Conservation (phyloP, 2,329 filamentous ascomycete genomes). For the Talaromyces atroroseus region DNA sequence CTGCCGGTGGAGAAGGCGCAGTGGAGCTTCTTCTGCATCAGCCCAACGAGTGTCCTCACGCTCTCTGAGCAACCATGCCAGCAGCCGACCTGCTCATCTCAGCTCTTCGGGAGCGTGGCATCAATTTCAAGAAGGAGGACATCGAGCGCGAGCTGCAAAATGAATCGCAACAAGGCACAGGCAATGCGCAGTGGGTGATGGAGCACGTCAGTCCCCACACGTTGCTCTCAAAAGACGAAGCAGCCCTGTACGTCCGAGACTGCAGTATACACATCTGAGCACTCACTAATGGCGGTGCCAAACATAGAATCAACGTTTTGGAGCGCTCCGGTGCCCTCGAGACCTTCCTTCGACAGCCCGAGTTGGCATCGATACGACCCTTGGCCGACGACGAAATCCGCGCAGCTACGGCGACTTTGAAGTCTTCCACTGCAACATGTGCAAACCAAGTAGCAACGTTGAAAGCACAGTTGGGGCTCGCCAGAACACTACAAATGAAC, state of each 20-base stretch:
- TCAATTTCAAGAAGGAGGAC: constrained; percentile 24
- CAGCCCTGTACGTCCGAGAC: constrained; percentile 29
- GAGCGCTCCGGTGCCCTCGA: constrained; percentile 27
- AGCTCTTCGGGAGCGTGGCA: constrained; percentile 26
- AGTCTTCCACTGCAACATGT: constrained; percentile 32
- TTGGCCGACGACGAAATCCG: constrained; percentile 36
- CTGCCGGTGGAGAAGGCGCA: not conserved
- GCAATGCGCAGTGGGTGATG: constrained; percentile 28
- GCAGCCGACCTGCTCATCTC: constrained; percentile 18
- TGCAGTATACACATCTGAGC: not conserved
- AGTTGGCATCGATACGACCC: constrained; percentile 29
- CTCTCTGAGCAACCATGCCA: constrained; percentile 13
- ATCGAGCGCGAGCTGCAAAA: constrained; percentile 26
- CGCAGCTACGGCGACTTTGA: constrained; percentile 30
- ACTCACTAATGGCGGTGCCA: not conserved
- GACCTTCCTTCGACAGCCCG: constrained; percentile 22
- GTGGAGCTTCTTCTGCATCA: no score
- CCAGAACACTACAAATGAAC: constrained; percentile 23
- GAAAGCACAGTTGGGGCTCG: constrained; percentile 26
- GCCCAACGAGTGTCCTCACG: no score
- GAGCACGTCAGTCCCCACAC: constrained; percentile 29
- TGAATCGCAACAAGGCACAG: constrained; percentile 6
- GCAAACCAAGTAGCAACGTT: constrained; percentile 30
- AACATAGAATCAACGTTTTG: constrained; percentile 29
- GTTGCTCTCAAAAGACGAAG: constrained; percentile 36